phyloP scores from a whole-genome alignment of 2,329 filamentous ascomycete genomes.

The Penicillium sp. region DNA sequence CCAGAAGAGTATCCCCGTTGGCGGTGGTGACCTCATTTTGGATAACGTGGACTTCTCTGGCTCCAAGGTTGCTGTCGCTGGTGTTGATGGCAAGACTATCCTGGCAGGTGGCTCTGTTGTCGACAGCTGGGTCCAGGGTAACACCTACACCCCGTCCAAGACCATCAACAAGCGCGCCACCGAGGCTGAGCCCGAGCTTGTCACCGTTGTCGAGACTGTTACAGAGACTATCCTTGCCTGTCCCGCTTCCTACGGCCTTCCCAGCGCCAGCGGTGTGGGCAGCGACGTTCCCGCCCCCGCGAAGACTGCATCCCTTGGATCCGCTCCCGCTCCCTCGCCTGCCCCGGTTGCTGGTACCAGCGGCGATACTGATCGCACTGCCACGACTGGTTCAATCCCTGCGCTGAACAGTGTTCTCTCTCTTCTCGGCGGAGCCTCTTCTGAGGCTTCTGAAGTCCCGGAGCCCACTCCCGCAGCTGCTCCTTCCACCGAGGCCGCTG shows the following conservation, averaged over 20 bases:
- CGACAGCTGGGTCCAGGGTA: constrained; percentile 75
- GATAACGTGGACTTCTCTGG: constrained; percentile 86
- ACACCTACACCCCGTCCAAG: constrained; percentile 57
- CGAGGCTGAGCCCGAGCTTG: constrained; percentile 20
- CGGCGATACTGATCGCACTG: constrained; percentile 2
- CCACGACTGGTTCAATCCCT: constrained; percentile 1
- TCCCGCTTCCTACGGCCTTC: constrained; percentile 9
- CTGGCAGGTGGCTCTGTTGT: constrained; percentile 70
- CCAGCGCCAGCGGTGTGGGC: constrained; percentile 7
- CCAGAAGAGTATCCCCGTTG: constrained; percentile 59
- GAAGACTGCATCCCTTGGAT: neutral
- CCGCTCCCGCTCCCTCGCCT: constrained; percentile 7
- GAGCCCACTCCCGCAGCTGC: constrained; percentile 8
- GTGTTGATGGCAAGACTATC: constrained; percentile 57
- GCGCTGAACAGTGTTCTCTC: constrained; percentile 15
- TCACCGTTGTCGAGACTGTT: constrained; percentile 29
- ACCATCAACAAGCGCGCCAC: constrained; percentile 29
- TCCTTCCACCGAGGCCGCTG: constrained; percentile 10
- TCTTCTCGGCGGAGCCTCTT: constrained; percentile 5
- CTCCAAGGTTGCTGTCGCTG: constrained; percentile 66
- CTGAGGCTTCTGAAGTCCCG: constrained; percentile 4
- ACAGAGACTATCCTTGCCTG: constrained; percentile 29
- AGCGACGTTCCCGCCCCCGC: constrained; percentile 6
- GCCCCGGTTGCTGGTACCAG: neutral
- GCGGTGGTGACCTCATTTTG: constrained; percentile 78